Conservation (phyloP, 78 protist species). For the Tieghemostelium lacteum region DNA sequence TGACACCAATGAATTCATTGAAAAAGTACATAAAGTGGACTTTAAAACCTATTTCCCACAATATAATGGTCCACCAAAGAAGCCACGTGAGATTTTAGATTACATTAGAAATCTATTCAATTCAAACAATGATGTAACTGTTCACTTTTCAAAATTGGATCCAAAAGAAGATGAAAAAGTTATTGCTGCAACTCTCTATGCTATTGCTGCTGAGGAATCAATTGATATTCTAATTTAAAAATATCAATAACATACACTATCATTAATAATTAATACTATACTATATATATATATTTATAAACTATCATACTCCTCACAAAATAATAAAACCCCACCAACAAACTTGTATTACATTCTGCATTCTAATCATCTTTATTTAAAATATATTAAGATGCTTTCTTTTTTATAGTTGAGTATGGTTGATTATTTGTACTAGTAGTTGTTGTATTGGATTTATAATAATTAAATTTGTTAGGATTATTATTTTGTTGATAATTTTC, state of each 20-base stretch:
- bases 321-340: no score
- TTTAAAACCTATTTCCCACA: slow-evolving; percentile 57
- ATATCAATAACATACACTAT: background rate
- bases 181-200: slow-evolving; percentile 17
- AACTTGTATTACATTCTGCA: background rate
- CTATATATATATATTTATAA: background rate
- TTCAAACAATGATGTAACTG: slow-evolving; percentile 27
- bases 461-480: slow-evolving; percentile 1
- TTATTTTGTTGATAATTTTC: no score
- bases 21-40: slow-evolving; percentile 29
- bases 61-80: slow-evolving; percentile 22
- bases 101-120: slow-evolving; percentile 46
- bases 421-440: background rate
- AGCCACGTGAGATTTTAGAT: slow-evolving; percentile 2
- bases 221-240: slow-evolving; percentile 55
- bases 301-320: background rate
- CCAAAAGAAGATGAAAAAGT: slow-evolving; percentile 45
- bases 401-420: background rate
- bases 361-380: background rate
- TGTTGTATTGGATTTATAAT: background rate
- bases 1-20: slow-evolving; percentile 33
- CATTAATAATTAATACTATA: no score
- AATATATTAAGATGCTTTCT: background rate
- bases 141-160: slow-evolving; percentile 37
- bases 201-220: slow-evolving; percentile 41